Conservation (phyloP, 73 alveolate genomes). For the Uronychia binucleata region DNA sequence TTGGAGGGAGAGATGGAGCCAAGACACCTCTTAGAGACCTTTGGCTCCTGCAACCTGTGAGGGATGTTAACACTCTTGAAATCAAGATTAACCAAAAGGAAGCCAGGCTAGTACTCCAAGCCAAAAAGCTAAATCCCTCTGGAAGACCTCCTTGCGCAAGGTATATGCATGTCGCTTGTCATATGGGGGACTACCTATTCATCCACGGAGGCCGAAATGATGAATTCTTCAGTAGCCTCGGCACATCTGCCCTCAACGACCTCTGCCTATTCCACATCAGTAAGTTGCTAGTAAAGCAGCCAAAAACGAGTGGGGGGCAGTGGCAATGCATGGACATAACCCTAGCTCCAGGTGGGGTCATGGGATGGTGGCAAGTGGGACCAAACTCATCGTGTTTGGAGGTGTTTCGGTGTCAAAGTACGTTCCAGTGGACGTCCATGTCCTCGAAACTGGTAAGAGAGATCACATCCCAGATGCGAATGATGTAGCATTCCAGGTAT, state of each 20-base stretch:
- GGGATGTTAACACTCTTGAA: neutral
- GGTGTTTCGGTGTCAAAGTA: neutral
- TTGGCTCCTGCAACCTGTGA: neutral
- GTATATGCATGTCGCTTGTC: neutral
- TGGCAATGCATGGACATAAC: neutral
- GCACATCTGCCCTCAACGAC: neutral
- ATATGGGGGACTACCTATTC: neutral
- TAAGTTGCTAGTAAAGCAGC: neutral
- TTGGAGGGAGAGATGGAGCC: constrained; percentile 9
- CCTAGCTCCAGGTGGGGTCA: constrained; percentile 8
- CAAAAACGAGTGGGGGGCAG: constrained; percentile 1
- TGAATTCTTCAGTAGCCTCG: neutral
- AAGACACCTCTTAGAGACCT: neutral
- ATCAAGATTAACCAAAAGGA: neutral
- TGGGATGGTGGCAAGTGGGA: neutral
- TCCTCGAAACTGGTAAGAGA: neutral
- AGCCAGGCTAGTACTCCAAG: neutral
- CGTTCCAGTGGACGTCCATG: neutral
- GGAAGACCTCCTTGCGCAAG: constrained; percentile 9
- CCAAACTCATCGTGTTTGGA: neutral
- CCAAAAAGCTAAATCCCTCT: neutral
- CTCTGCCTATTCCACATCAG: neutral
- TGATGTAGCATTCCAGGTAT: neutral
- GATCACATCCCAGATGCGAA: neutral
- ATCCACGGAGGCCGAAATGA: constrained; percentile 26